phyloP scores from a whole-genome alignment of 495 filamentous ascomycete genomes.

The Lophiotrema nucula region DNA sequence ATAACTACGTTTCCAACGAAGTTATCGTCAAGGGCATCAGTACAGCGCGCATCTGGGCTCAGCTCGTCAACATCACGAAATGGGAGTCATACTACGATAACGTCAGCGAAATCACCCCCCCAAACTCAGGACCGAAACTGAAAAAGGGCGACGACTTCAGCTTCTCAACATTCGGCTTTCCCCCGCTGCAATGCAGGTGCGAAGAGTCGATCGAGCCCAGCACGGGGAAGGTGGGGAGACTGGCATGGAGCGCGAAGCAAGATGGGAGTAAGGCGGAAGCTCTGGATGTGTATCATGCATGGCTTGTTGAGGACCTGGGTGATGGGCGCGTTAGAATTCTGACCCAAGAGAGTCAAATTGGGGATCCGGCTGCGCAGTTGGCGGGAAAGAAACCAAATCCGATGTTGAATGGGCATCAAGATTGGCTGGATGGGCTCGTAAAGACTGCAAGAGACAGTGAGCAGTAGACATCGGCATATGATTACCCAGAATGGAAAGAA shows the following conservation, averaged over 20 bases:
- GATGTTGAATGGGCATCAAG: constrained; percentile 22
- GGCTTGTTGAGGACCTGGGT: constrained; percentile 15
- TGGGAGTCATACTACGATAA: constrained; percentile 12
- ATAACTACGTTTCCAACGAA: constrained; percentile 24
- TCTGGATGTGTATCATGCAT: constrained; percentile 19
- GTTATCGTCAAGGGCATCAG: constrained; percentile 5
- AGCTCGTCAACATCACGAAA: constrained; percentile 6
- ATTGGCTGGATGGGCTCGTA: constrained; percentile 22
- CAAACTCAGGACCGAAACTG: neutral
- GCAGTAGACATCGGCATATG: no score
- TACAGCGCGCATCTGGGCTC: constrained; percentile 7
- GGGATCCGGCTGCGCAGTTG: constrained; percentile 8
- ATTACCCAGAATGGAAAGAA: no score
- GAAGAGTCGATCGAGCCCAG: neutral
- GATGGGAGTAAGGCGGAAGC: neutral
- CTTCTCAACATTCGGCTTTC: neutral
- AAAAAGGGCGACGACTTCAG: neutral
- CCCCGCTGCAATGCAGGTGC: neutral
- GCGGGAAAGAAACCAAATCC: constrained; percentile 8
- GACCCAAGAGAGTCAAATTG: constrained; percentile 27
- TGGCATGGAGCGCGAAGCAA: constrained; percentile 6
- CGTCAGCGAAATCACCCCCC: neutral
- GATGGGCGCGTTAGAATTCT: constrained; percentile 13
- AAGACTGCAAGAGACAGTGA: neutral
- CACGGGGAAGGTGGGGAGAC: neutral